Base-by-base conservation (phyloP, 306 rosid genomes). In the Sechiopsis laciniata region DNA sequence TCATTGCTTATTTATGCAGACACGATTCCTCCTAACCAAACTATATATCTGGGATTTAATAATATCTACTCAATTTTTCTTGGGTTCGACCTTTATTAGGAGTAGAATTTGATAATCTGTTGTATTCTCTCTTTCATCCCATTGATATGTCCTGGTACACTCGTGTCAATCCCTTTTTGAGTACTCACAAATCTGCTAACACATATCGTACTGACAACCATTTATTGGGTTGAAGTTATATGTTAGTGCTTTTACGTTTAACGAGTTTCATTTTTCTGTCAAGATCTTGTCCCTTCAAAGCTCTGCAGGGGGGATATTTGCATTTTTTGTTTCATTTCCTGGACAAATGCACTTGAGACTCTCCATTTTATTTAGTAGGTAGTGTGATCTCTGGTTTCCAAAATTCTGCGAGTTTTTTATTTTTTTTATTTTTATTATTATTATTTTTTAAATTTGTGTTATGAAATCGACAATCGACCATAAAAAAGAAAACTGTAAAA, bases 181-280 rank as follows among this genome's bases (percentile, higher is more conserved):
- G 10, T 68, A 11, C 35, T 14, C 56, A 46, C 21, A 20, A 22
- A 11, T 67, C 19, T 67, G 55, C 35, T 6, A 11, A 42, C 40
- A 68, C 57, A 2, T 68, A 68, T 12, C 57, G 57, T 42, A 65
- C 71, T 21, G 20, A 11, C 52, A 37, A 21, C 20, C 56, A 24
- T 48, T 48, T 48, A 46, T 65, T 67, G 73, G 56, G 19, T 67
- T 68, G 52, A 35, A 21, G 72, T 46, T 67, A 20, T 19, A 17
- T 45, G 56, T 20, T n/a, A 6, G 12, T 67, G 46, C 55, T 21
- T 67, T 10, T 42, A 42, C 42, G 71, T 65, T 12, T 19, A 46
- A 68, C 19, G 19, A 21, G 8, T 21, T 65, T 8, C 40, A 48
- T 68, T 46, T 19, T 17, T 67, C 29, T 20, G 37, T 67, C 73